Base-by-base conservation (phyloP, 2,329 filamentous ascomycete genomes). In the Hypoxylon sp. region DNA sequence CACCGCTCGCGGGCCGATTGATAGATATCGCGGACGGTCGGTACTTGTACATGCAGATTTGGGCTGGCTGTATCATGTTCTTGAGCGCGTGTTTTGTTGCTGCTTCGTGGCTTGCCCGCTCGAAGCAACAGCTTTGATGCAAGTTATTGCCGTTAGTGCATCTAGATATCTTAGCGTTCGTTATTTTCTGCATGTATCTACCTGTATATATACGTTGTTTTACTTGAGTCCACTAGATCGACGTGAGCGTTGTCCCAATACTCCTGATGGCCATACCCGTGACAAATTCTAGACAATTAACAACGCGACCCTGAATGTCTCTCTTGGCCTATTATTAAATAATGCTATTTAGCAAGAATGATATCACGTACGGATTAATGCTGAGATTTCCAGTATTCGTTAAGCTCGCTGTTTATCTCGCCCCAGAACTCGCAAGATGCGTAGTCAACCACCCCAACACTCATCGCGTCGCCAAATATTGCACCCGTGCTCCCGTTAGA, bases 1-100 rank as follows among this genome's bases (percentile, higher is more conserved):
- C 84, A 3, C 84, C 85, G 0, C 82, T 87, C 60, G 84, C 83
- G 0, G 86, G 85, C 2, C 83, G 81, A 0, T 72, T 87, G 55
- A 80, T 87, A 7, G 74, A 83, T 60, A 73, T 73, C 7, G 78
- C 79, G 23, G 70, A 76, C 13, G 84, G 83, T 0, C 70, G 77
- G 17, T 86, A 84, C 73, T 63, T 85, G 45, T 82, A 82, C 68
- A 82, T 83, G 38, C 83, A 86, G 74, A 59, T 70, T 4, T 74
- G 67, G 69, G 64, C 69, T 2, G 69, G 61, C 13, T 62, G 64
- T 36, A 60, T 72, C 11, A 72, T 72, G 69, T 32, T 65, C 2
- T 14, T 70, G 10, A 68, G 69, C 23, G 60, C 64, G 0, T 64
- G 49, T 23, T 70, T 72, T 49, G 67, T 70, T 13, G 48, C 65